phyloP scores from a whole-genome alignment of 768 basidiomycete species.

The Pulveroboletus sp. region DNA sequence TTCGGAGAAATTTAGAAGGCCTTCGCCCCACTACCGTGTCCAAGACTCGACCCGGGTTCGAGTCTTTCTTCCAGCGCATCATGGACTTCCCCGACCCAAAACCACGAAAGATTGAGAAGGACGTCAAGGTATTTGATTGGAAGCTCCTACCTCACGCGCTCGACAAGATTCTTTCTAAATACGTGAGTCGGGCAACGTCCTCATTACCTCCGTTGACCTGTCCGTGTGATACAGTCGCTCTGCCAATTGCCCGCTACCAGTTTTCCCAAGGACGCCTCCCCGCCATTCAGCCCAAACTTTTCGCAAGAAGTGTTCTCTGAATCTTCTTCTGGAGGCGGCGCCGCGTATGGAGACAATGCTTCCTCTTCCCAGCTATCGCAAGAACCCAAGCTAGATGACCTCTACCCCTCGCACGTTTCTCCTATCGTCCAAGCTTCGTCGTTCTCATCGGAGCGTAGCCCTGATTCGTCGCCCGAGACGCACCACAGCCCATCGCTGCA shows the following conservation, averaged over 20 bases:
- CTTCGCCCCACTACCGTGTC: conserved; percentile 87
- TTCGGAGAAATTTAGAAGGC: conserved; percentile 90
- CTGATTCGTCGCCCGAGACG: conserved; percentile 11
- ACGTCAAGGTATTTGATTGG: conserved; percentile 87
- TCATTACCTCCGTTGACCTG: not conserved
- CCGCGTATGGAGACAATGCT: conserved; percentile 5
- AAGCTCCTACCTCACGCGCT: conserved; percentile 62
- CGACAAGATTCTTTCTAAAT: conserved; percentile 81
- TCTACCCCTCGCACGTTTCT: conserved; percentile 21
- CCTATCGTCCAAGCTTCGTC: conserved; percentile 13
- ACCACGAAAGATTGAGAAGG: conserved; percentile 96
- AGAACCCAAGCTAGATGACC: conserved; percentile 14
- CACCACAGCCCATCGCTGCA: conserved; percentile 15
- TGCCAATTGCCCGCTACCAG: conserved; percentile 38
- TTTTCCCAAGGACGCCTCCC: conserved; percentile 18
- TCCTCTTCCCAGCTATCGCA: conserved; percentile 7
- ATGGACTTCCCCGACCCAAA: conserved; percentile 95
- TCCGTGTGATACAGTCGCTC: conserved; percentile 38
- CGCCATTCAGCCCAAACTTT: conserved; percentile 31
- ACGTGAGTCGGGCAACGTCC: conserved; percentile 46
- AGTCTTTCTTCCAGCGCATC: conserved; percentile 90
- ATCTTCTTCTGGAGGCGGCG: conserved; percentile 19
- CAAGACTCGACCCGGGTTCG: conserved; percentile 75
- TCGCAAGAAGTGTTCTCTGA: not conserved
- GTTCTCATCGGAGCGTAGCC: conserved; percentile 17